These are phyloP conservation scores for Blepharisma japonicum DNA, from an alignment of 73 alveolate species.

Conservation along the genomic window DNA sequence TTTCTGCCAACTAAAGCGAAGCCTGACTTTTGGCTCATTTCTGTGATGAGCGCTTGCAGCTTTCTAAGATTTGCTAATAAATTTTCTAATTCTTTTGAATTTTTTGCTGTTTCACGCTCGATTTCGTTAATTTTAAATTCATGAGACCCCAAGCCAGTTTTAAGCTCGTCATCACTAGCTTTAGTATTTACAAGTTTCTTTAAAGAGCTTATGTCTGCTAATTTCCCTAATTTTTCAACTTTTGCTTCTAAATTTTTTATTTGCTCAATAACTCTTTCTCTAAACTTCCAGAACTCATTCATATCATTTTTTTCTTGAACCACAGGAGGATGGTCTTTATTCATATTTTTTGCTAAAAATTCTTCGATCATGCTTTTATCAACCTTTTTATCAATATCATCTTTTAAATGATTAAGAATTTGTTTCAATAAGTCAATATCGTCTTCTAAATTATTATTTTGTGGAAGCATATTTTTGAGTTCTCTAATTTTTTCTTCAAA, in stretches of 20 bases:
- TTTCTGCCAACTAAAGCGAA: constrained; percentile 4
- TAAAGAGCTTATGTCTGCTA: background rate
- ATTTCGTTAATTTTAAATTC: no score
- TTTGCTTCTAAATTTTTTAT: background rate
- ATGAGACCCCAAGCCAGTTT: background rate
- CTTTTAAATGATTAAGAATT: no score
- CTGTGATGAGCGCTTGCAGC: background rate
- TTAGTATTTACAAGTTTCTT: background rate
- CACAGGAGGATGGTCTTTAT: background rate
- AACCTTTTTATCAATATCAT: no score
- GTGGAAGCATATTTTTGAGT: no score
- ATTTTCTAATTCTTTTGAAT: no score
- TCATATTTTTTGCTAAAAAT: background rate
- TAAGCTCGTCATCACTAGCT: constrained; percentile 13
- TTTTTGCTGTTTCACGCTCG: no score
- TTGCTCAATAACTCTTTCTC: background rate
- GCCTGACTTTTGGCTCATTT: constrained; percentile 4
- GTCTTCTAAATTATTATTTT: no score
- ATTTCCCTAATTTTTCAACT: constrained; percentile 12
- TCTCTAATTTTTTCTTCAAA: no score
- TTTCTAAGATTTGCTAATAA: no score
- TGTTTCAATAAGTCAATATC: no score
- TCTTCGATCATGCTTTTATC: no score
- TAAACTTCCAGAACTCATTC: constrained; percentile 8
- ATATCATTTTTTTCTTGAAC: background rate